Percentiles rank a stretch among this genome's conserved stretches.
Evolutionary conservation across 208 protist genomes (phyloP).

Genomic region (Leishmania aethiopica): DNA sequence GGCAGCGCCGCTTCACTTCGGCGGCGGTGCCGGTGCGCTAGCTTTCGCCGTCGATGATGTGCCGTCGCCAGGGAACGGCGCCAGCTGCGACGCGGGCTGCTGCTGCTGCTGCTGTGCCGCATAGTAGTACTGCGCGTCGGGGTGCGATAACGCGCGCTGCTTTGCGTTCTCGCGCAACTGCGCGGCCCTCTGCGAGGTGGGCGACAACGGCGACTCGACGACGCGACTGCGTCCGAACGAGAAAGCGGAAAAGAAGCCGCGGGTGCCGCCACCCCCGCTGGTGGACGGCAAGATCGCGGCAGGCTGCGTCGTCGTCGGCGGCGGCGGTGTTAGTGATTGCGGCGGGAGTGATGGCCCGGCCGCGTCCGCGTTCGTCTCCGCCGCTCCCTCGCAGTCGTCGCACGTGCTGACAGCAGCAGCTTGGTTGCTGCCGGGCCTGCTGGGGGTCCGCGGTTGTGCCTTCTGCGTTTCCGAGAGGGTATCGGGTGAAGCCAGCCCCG

Average conservation of each 20-base stretch:
- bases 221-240: constrained; percentile 12
- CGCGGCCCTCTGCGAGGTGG: background rate
- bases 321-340: background rate
- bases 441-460: background rate
- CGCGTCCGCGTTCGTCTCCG: background rate
- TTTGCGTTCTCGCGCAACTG: constrained; percentile 13
- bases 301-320: background rate
- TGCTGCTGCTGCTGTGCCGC: constrained; percentile 1
- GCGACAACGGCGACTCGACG: background rate
- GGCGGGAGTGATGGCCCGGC: background rate
- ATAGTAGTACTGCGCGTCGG: constrained; percentile 28
- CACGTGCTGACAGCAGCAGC: background rate
- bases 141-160: constrained; percentile 26
- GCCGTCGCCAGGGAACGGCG: background rate
- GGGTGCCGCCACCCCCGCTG: background rate
- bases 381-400: background rate
- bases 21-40: background rate
- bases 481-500: background rate
- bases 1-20: background rate
- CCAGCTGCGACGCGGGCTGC: background rate
- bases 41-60: background rate
- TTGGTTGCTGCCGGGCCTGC: background rate
- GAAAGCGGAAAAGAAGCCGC: constrained; percentile 23
- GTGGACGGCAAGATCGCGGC: background rate
- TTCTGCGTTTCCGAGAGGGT: background rate